Base-by-base conservation (phyloP, 352 stramenopile genomes). In the Phytopythium cucurbitacearum region DNA sequence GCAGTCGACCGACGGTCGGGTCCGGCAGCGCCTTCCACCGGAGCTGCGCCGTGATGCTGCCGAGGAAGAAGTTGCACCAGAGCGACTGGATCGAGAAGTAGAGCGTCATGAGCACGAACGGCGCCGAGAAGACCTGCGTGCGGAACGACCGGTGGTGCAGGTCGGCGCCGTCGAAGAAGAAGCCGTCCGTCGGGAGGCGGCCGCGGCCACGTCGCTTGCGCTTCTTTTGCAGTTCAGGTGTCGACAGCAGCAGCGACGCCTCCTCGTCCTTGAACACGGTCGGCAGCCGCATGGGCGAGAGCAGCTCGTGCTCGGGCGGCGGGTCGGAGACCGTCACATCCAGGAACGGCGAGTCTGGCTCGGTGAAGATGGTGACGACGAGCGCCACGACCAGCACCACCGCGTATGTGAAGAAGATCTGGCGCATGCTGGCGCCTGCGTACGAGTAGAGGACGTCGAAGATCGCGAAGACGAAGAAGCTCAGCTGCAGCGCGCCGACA, bases 41-140 rank as follows among this genome's bases (percentile, higher is more conserved):
- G 41, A 91, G 52, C 45, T 88, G 67, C 37, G 62, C 65, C 9
- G 68, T 83, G 9, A 93, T 63, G 40, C 70, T 88, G 45, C 77
- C 83, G 38, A 95, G 62, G 57, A 91, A 93, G 57, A 92, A 92
- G 56, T 94, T 94, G 53, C 80, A 89, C 64, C 76, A 91, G 43
- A 94, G 80, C n/a, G 69, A 75, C 40, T 76, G 62, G 37, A 91
- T 69, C 0, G 80, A 69, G 52, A 94, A 93, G 59, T 88, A 84
- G 41, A 86, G 66, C n/a, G 69, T 63, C 34, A 90, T 75, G 33
- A 89, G 65, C 48, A 91, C 21, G 64, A 91, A 94, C 49, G 73
- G 67, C 39, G 64, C 70, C 40, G 76, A 91, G 16, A 68, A 53
- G 40, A 89, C 62, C 46, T 94, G 76, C 21, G 69, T 75, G 34